Percentiles rank a stretch among this genome's conserved stretches.
Evolutionary conservation across 768 basidiomycete species (phyloP).

Genomic region (Boletus eberwhitei): DNA sequence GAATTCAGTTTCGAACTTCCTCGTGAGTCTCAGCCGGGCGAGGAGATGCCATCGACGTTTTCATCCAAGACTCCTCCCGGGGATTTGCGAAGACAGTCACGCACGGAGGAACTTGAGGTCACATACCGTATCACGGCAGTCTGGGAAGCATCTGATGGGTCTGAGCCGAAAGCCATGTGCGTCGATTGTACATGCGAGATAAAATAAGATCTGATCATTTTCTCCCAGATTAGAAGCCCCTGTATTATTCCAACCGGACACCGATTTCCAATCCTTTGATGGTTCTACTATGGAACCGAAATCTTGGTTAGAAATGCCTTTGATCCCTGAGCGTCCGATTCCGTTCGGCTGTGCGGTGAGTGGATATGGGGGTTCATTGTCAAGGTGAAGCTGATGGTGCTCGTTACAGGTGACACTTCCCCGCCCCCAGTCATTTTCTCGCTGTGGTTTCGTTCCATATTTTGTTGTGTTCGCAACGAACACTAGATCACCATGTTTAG

Average conservation of each 20-base stretch:
- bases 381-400: neutral
- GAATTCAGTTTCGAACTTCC: slow-evolving; percentile 59
- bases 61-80: slow-evolving; percentile 35
- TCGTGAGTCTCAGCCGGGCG: slow-evolving; percentile 43
- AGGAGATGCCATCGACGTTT: slow-evolving; percentile 64
- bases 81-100: slow-evolving; percentile 22
- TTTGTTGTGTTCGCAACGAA: slow-evolving; percentile 72
- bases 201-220: neutral
- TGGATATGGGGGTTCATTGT: slow-evolving; percentile 3
- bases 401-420: slow-evolving; percentile 55
- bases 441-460: slow-evolving; percentile 60
- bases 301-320: slow-evolving; percentile 67
- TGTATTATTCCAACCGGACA: slow-evolving; percentile 56
- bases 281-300: slow-evolving; percentile 40
- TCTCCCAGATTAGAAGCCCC: slow-evolving; percentile 59
- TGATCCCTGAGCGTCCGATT: slow-evolving; percentile 58
- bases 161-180: slow-evolving; percentile 46
- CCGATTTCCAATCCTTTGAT: slow-evolving; percentile 57
- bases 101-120: slow-evolving; percentile 41
- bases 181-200: slow-evolving; percentile 16
- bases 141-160: slow-evolving; percentile 54
- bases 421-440: slow-evolving; percentile 56
- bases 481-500: slow-evolving; percentile 49
- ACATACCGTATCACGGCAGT: slow-evolving; percentile 52
- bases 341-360: slow-evolving; percentile 68